These are phyloP conservation scores for Colletotrichum filicis DNA, from an alignment of 2,329 filamentous ascomycete species.

Conservation along the genomic window DNA sequence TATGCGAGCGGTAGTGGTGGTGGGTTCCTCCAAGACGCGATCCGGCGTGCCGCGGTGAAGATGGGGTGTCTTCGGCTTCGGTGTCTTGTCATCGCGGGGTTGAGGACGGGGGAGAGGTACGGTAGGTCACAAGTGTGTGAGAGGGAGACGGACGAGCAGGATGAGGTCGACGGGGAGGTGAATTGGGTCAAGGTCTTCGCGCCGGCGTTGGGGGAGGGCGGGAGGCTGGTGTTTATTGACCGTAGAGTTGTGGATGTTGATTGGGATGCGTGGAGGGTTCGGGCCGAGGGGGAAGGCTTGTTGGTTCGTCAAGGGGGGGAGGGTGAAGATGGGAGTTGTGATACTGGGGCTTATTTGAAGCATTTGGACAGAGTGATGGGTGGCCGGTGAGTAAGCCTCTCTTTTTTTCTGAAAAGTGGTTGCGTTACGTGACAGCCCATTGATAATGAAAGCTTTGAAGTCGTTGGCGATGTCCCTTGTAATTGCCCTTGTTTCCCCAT, in stretches of 20 bases:
- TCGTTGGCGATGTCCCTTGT: neutral
- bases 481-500: too few species aligned
- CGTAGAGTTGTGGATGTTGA: conserved; percentile 5
- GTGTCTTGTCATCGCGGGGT: conserved; percentile 19
- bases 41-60: conserved; percentile 12
- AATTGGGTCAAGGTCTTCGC: conserved; percentile 33
- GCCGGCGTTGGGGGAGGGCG: conserved; percentile 24
- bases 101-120: conserved; percentile 6
- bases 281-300: conserved; percentile 11
- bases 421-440: neutral
- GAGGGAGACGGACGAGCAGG: conserved; percentile 12
- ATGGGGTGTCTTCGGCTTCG: conserved; percentile 24
- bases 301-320: neutral
- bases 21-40: neutral
- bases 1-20: neutral
- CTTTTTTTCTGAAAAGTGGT: neutral
- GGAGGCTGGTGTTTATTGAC: conserved; percentile 27
- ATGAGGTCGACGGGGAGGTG: conserved; percentile 6
- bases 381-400: neutral
- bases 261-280: conserved; percentile 19
- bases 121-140: neutral
- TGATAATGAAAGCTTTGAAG: neutral
- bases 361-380: conserved; percentile 14
- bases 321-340: neutral
- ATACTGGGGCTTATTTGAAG: neutral